A percentile compares a stretch with the other conserved stretches of the same genome.
Evolutionary conservation across 306 rosid species (phyloP).

Genomic region (Ceratonia siliqua): DNA sequence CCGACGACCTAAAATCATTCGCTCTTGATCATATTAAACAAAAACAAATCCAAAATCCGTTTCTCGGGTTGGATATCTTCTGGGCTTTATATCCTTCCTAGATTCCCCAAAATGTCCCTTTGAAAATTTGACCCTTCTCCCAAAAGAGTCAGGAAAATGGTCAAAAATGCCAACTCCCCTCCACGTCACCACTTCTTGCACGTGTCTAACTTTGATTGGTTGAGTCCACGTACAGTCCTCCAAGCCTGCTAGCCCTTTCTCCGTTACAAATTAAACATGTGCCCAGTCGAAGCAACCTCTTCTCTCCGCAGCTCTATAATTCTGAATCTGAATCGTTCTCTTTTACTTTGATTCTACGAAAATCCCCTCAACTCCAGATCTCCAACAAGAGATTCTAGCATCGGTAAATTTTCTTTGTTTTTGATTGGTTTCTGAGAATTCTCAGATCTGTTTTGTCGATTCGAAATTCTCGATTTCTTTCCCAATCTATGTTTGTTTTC

Average conservation of each 20-base stretch:
- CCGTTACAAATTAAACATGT: background rate
- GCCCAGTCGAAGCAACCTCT: background rate
- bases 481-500: background rate
- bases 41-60: background rate
- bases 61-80: background rate
- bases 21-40: too few relatives aligned
- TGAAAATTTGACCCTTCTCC: background rate
- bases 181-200: background rate
- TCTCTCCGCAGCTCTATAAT: background rate
- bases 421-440: background rate
- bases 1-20: too few relatives aligned
- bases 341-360: background rate
- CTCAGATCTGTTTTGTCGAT: background rate
- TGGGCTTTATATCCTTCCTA: background rate
- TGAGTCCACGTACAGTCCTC: constrained; percentile 4
- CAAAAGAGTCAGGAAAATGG: background rate
- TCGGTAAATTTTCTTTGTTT: constrained; percentile 28
- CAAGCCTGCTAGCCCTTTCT: background rate
- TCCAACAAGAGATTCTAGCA: background rate
- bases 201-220: background rate
- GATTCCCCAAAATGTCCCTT: background rate
- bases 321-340: background rate
- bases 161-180: background rate
- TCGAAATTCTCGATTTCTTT: background rate
- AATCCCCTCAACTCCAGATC: background rate